Percentiles rank a stretch among this genome's conserved stretches.
Conservation (phyloP, 345 rosid genomes). For the Crucihimalaya himalaica region DNA sequence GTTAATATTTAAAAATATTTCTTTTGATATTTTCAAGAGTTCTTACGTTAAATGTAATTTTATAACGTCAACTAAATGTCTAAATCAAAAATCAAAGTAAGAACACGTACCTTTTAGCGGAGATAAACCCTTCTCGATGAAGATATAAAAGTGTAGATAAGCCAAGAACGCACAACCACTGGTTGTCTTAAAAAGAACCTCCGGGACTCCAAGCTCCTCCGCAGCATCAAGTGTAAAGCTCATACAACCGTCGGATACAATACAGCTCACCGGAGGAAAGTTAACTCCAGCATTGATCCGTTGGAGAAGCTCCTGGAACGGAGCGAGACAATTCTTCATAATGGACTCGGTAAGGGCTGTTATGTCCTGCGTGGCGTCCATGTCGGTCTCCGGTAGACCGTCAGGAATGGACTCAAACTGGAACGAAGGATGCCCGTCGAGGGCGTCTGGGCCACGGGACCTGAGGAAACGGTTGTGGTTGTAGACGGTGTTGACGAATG, state of each 20-base stretch:
- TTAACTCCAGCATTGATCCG: constrained; percentile 7
- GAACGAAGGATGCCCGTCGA: constrained; percentile 21
- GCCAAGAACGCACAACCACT: constrained; percentile 30
- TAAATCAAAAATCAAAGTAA: not conserved
- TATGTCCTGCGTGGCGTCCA: constrained; percentile 27
- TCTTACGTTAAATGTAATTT: not conserved
- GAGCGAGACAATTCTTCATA: constrained; percentile 24
- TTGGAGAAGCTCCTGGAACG: constrained; percentile 33
- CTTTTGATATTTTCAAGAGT: too few relatives aligned
- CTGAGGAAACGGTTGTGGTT: constrained; percentile 36
- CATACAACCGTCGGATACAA: constrained; percentile 36
- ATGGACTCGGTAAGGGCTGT: constrained; percentile 22
- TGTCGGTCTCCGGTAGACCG: constrained; percentile 28
- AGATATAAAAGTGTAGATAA: constrained; percentile 24
- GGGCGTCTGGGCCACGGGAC: constrained; percentile 17
- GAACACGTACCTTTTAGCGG: constrained; percentile 33
- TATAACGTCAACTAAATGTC: not conserved
- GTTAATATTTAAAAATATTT: too few relatives aligned
- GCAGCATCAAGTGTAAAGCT: constrained; percentile 39
- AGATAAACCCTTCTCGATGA: constrained; percentile 23
- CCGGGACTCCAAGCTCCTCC: constrained; percentile 38
- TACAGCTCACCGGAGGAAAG: constrained; percentile 38
- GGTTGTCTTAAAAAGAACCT: constrained; percentile 25
- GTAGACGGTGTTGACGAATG: constrained; percentile 34
- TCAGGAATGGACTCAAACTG: constrained; percentile 34